These are phyloP conservation scores for Inga leiocalycina DNA, from an alignment of 306 rosid genomes.

Conservation along the genomic window DNA sequence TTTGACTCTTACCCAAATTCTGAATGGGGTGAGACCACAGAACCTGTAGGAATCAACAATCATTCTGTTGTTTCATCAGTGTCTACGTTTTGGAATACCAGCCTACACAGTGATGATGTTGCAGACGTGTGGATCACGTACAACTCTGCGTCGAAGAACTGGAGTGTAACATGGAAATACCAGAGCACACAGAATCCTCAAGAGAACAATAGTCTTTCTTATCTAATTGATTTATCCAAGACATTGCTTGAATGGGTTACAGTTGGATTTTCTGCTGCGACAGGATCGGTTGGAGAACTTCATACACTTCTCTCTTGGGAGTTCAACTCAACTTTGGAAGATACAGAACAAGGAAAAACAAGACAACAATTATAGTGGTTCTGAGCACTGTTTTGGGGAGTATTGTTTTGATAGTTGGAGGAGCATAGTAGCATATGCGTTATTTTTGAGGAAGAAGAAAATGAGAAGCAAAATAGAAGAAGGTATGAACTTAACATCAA, in stretches of 20 bases:
- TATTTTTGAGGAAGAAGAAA: neutral
- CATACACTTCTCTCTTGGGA: conserved; percentile 26
- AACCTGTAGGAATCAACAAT: conserved; percentile 36
- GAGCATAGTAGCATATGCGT: neutral
- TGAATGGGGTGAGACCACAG: conserved; percentile 6
- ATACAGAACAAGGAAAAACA: neutral
- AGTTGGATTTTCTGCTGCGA: conserved; percentile 27
- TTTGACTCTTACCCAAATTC: conserved; percentile 13
- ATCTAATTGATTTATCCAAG: conserved; percentile 15
- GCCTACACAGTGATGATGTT: conserved; percentile 13
- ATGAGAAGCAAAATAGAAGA: neutral
- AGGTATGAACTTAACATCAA: neutral
- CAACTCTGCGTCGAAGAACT: conserved; percentile 18
- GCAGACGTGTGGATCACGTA: conserved; percentile 19
- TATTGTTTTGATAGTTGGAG: neutral
- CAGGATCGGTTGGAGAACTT: neutral
- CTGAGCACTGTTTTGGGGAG: neutral
- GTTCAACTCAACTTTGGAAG: conserved; percentile 28
- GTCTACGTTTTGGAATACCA: conserved; percentile 32
- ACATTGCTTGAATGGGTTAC: conserved; percentile 37
- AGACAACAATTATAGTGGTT: neutral
- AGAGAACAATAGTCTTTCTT: conserved; percentile 23
- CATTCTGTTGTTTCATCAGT: conserved; percentile 11
- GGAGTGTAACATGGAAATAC: conserved; percentile 35
- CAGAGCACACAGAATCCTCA: neutral